phyloP scores from a whole-genome alignment of 192 early-diverging fungal species.

The Jimgerdemannia flammicorona region DNA sequence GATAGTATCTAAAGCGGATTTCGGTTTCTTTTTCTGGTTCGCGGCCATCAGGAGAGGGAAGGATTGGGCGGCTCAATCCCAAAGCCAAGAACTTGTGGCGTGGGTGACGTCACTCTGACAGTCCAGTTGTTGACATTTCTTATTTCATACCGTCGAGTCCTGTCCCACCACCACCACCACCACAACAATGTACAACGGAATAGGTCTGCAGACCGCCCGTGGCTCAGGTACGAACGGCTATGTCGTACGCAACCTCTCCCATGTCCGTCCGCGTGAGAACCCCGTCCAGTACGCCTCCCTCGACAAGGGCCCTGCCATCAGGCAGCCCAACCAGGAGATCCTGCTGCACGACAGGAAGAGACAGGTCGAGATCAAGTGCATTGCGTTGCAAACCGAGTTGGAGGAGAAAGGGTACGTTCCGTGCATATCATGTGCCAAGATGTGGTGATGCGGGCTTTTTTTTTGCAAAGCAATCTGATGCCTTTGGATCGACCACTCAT shows the following conservation, averaged over 20 bases:
- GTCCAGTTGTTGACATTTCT: not conserved
- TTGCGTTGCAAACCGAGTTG: conserved; percentile 74
- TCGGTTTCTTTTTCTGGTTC: not conserved
- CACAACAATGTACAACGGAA: conserved; percentile 69
- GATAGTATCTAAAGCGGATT: not conserved
- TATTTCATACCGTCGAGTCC: not conserved
- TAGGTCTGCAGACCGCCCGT: conserved; percentile 73
- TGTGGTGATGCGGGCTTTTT: not conserved
- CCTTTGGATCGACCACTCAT: not conserved
- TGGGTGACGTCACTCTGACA: not conserved
- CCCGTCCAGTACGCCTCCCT: conserved; percentile 17
- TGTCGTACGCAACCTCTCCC: conserved; percentile 85
- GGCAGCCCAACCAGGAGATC: conserved; percentile 74
- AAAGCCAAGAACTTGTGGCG: not conserved
- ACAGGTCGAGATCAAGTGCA: conserved; percentile 82
- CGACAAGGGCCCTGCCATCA: conserved; percentile 25
- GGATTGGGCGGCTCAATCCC: not conserved
- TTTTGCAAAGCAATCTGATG: not conserved
- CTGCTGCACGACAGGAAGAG: conserved; percentile 85
- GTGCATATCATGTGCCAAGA: not conserved
- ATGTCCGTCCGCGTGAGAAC: conserved; percentile 51
- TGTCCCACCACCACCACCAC: not conserved
- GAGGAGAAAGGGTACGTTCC: conserved; percentile 62
- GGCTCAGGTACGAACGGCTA: conserved; percentile 96
- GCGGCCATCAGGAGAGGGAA: not conserved